Base-by-base conservation (phyloP, 345 rosid species). In the Salix purpurea region DNA sequence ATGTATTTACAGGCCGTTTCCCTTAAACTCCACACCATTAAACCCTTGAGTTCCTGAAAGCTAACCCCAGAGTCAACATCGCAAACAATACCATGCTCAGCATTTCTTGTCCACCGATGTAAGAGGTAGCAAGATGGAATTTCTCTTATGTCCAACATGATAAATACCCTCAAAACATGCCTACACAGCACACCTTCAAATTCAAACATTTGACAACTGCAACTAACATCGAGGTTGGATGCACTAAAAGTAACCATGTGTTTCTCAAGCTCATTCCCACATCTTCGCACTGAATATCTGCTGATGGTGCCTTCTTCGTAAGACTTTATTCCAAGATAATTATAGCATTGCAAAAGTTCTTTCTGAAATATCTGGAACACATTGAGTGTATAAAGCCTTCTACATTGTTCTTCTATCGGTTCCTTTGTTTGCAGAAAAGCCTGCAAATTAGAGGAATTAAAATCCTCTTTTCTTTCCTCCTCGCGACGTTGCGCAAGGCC, bases 191-290 rank as follows among this genome's bases (percentile, higher is more conserved):
- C 77, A 21, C 98, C 98, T 82, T 89, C 92, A 71, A 87, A 90
- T 84, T 94, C 98, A 80, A 94, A 94, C 98, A 92, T 91, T 74
- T 87, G 95, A 77, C 98, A 94, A 81, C 97, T 86, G 67, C 98
- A 94, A 76, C 88, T 87, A 54, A 87, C 91, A 80, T 83, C 86
- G 32, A 88, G 85, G 83, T 87, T 86, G 67, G 91, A 83, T 14
- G 91, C 85, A 73, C 90, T 80, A 67, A 92, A 86, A 60, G 97
- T 90, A 75, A 94, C 97, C 1, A 75, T 84, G 26, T 87, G 87
- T 67, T 88, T 91, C 74, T 94, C 97, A 60, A 40, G 79, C 83
- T 92, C 97, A 70, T 86, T 85, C 77, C 97, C 97, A 12, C 95
- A 82, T 77, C 88, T 87, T 54, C 85, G 85, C 79, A 92, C 91